Conservation (phyloP, 768 basidiomycete species). For the Rubroboletus satanas region DNA sequence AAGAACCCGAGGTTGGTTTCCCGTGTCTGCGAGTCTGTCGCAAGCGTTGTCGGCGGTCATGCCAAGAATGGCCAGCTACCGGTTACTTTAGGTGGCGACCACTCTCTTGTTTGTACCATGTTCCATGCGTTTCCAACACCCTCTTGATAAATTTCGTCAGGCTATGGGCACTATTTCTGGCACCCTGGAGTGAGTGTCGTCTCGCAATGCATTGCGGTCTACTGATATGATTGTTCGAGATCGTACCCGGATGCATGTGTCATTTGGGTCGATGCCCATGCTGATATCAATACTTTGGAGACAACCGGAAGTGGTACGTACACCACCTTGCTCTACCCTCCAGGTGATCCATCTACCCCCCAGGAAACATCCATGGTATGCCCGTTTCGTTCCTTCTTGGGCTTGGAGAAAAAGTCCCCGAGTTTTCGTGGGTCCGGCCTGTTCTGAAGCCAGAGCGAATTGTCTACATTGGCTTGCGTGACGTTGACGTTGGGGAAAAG, state of each 20-base stretch:
- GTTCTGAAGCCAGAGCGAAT: conserved; percentile 67
- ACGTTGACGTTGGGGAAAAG: conserved; percentile 88
- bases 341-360: background rate
- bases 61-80: conserved; percentile 77
- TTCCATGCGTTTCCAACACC: conserved; percentile 1
- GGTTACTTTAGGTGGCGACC: conserved; percentile 93
- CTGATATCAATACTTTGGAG: conserved; percentile 90
- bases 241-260: conserved; percentile 78
- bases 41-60: conserved; percentile 71
- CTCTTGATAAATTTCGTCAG: conserved; percentile 27
- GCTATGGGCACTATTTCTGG: conserved; percentile 96
- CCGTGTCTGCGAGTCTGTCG: conserved; percentile 73
- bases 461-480: conserved; percentile 97
- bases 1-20: conserved; percentile 90
- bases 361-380: conserved; percentile 97
- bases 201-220: background rate
- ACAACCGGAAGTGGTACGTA: conserved; percentile 69
- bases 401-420: conserved; percentile 36
- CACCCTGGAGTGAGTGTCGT: conserved; percentile 58
- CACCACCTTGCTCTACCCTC: background rate
- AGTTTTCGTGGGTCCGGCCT: conserved; percentile 61
- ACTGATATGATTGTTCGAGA: conserved; percentile 35
- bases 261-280: conserved; percentile 96
- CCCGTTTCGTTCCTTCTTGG: conserved; percentile 89
- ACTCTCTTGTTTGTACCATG: conserved; percentile 67